These are phyloP conservation scores for Nadsonia commutata DNA, from an alignment of 1,139 yeast species.

Conservation along the genomic window DNA sequence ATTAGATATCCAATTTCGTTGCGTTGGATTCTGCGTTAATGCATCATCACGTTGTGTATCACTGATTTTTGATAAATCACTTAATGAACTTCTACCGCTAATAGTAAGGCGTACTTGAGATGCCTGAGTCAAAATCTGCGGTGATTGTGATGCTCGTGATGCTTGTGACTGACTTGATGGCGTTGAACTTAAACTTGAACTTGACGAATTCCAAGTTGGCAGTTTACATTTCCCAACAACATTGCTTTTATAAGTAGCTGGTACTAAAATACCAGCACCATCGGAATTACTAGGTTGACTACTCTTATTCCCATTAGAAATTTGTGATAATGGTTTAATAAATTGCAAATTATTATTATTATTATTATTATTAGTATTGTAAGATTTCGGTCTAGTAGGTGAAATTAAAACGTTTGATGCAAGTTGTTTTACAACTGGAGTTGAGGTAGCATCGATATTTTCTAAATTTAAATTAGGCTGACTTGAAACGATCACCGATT, in stretches of 20 bases:
- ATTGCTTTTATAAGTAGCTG: not conserved
- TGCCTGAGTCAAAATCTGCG: not conserved
- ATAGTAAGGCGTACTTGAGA: not conserved
- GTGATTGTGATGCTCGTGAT: not conserved
- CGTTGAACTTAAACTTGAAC: not conserved
- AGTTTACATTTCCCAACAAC: not conserved
- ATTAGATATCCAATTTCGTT: too few relatives aligned
- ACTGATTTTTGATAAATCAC: not conserved
- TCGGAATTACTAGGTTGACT: too few relatives aligned
- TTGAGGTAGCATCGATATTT: not conserved
- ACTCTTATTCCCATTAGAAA: too few relatives aligned
- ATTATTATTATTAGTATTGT: too few relatives aligned
- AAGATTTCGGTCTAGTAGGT: too few relatives aligned
- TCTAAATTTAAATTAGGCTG: not conserved
- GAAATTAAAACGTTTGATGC: too few relatives aligned
- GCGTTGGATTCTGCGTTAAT: too few relatives aligned
- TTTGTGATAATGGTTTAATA: too few relatives aligned
- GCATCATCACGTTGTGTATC: too few relatives aligned
- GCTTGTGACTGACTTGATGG: not conserved
- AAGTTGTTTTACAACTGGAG: not conserved
- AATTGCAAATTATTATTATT: too few relatives aligned
- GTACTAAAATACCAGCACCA: not conserved
- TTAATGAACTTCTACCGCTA: not conserved
- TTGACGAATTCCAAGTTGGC: not conserved
- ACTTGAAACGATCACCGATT: too few relatives aligned